Conservation (phyloP, 2,329 filamentous ascomycete genomes). For the Pseudogymnoascus sp. region DNA sequence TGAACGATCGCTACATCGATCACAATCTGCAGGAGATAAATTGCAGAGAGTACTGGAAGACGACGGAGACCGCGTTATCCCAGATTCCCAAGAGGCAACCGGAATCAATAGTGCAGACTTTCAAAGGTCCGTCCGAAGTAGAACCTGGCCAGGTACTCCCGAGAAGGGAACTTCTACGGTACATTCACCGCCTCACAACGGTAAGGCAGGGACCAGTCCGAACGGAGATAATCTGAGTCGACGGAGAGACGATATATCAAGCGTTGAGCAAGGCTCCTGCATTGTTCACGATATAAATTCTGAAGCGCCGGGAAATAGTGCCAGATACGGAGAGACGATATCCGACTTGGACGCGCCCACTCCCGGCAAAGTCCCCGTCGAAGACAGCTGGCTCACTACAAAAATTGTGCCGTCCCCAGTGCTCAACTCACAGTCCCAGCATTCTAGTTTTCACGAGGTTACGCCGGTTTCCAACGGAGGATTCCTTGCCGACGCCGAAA, state of each 20-base stretch:
- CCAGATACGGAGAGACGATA: background rate
- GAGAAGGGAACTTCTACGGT: background rate
- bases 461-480: background rate
- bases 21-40: background rate
- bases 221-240: background rate
- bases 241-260: background rate
- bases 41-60: conserved; percentile 3
- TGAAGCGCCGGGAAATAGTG: background rate
- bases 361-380: background rate
- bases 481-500: background rate
- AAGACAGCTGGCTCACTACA: conserved; percentile 3
- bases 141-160: background rate
- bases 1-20: background rate
- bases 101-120: conserved; percentile 18
- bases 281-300: background rate
- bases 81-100: conserved; percentile 28
- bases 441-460: conserved; percentile 1
- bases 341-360: background rate
- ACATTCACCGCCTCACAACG: background rate
- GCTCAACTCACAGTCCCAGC: background rate
- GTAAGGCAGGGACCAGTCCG: background rate
- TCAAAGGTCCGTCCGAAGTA: conserved; percentile 15
- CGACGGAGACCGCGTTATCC: conserved; percentile 21
- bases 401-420: background rate
- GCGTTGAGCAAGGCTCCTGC: background rate